Evolutionary conservation across 805 yeast genomes (phyloP).

Genomic region (Saturnispora hagleri): DNA sequence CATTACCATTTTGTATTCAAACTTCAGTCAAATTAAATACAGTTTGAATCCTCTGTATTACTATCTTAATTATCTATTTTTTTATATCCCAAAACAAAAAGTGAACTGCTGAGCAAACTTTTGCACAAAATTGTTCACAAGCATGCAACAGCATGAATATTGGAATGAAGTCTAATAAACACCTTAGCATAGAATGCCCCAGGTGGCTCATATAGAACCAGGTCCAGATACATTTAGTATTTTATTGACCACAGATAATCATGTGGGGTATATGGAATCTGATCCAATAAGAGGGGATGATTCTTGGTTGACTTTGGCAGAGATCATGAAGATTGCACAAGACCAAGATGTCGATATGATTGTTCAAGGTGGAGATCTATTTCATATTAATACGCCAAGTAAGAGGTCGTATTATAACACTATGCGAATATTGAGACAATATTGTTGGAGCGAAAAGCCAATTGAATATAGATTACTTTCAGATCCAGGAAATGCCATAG

Average conservation of each 20-base stretch:
- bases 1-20: too few species aligned
- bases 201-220: slow-evolving; percentile 32
- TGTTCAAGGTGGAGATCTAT: slow-evolving; percentile 86
- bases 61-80: too few species aligned
- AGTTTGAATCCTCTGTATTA: too few species aligned
- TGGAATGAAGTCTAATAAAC: not conserved
- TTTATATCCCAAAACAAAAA: too few species aligned
- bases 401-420: slow-evolving; percentile 82
- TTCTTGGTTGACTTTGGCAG: slow-evolving; percentile 80
- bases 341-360: slow-evolving; percentile 77
- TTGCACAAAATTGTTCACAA: not conserved
- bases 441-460: slow-evolving; percentile 81
- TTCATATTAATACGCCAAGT: slow-evolving; percentile 83
- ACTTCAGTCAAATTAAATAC: too few species aligned
- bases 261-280: slow-evolving; percentile 84
- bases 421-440: slow-evolving; percentile 54
- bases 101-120: not conserved
- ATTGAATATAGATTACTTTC: slow-evolving; percentile 76
- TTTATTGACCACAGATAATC: slow-evolving; percentile 88
- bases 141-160: not conserved
- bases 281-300: slow-evolving; percentile 90
- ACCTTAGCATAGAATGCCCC: slow-evolving; percentile 26
- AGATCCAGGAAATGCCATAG: slow-evolving; percentile 60
- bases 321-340: slow-evolving; percentile 64
- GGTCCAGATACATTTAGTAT: slow-evolving; percentile 67